These are phyloP conservation scores for Mimosa pudica DNA, from an alignment of 306 rosid species.

Conservation along the genomic window DNA sequence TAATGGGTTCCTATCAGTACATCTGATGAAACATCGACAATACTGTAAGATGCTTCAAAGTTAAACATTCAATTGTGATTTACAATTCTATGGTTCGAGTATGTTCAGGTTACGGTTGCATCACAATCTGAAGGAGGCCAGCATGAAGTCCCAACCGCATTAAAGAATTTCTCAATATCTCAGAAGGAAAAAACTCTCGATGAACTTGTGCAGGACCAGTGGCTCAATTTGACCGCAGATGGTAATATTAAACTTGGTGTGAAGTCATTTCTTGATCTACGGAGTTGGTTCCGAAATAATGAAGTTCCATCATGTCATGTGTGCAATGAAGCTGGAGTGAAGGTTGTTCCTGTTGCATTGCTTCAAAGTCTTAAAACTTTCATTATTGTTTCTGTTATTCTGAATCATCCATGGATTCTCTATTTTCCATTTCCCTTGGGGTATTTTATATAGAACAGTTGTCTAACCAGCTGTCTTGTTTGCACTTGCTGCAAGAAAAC, in stretches of 20 bases:
- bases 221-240: slow-evolving; percentile 50
- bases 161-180: slow-evolving; percentile 52
- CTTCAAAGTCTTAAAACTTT: neutral
- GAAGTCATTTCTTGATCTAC: slow-evolving; percentile 65
- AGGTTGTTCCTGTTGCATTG: slow-evolving; percentile 55
- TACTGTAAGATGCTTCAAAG: slow-evolving; percentile 2
- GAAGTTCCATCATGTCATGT: slow-evolving; percentile 81
- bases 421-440: neutral
- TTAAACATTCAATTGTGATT: slow-evolving; percentile 10
- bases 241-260: slow-evolving; percentile 53
- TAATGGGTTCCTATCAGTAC: too few species aligned
- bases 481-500: neutral
- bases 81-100: slow-evolving; percentile 30
- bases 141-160: slow-evolving; percentile 33
- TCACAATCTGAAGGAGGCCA: slow-evolving; percentile 53
- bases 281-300: slow-evolving; percentile 82
- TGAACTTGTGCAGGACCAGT: slow-evolving; percentile 51
- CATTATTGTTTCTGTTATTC: slow-evolving; percentile 13
- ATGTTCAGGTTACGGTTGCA: slow-evolving; percentile 55
- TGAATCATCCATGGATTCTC: slow-evolving; percentile 15
- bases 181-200: slow-evolving; percentile 48
- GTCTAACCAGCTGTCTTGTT: neutral
- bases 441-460: slow-evolving; percentile 8
- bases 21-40: slow-evolving; percentile 9
- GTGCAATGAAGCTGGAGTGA: slow-evolving; percentile 95